phyloP scores from a whole-genome alignment of 2,329 filamentous ascomycete genomes.

The Curvularia lunata region DNA sequence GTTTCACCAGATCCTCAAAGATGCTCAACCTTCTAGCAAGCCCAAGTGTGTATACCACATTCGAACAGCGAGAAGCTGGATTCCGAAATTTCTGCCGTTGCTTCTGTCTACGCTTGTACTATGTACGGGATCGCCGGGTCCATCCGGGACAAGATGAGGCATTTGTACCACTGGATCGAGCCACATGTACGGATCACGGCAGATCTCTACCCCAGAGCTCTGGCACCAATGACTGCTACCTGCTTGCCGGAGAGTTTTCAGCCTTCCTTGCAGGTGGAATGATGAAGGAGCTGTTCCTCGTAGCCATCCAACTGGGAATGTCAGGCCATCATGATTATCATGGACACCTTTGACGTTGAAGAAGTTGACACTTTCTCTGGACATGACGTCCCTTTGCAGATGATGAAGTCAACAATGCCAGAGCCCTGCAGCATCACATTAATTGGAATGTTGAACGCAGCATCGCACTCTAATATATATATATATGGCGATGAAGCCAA shows the following conservation, averaged over 20 bases:
- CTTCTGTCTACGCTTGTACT: background rate
- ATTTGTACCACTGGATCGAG: too few species aligned
- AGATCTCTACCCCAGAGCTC: constrained; percentile 50
- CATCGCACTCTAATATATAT: constrained; percentile 22
- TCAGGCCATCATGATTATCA: constrained; percentile 51
- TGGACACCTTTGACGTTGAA: constrained; percentile 33
- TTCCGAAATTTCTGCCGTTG: background rate
- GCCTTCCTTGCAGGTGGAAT: constrained; percentile 51
- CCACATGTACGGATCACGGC: too few species aligned
- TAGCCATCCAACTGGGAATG: constrained; percentile 50
- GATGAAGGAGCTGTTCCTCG: constrained; percentile 55
- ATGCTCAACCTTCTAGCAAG: background rate
- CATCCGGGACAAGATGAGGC: too few species aligned
- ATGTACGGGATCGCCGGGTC: background rate
- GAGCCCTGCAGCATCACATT: constrained; percentile 23
- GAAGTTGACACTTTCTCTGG: constrained; percentile 32
- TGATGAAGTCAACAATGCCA: constrained; percentile 26
- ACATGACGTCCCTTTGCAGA: constrained; percentile 19
- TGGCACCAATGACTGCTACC: constrained; percentile 53
- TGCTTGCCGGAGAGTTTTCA: constrained; percentile 47
- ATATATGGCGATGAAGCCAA: constrained; percentile 40
- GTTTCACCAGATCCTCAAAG: background rate
- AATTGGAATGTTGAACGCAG: constrained; percentile 27
- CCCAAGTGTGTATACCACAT: background rate
- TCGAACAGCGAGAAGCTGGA: background rate